These are phyloP conservation scores for Venturia carpophila DNA, from an alignment of 2,329 filamentous ascomycete species.

Conservation along the genomic window DNA sequence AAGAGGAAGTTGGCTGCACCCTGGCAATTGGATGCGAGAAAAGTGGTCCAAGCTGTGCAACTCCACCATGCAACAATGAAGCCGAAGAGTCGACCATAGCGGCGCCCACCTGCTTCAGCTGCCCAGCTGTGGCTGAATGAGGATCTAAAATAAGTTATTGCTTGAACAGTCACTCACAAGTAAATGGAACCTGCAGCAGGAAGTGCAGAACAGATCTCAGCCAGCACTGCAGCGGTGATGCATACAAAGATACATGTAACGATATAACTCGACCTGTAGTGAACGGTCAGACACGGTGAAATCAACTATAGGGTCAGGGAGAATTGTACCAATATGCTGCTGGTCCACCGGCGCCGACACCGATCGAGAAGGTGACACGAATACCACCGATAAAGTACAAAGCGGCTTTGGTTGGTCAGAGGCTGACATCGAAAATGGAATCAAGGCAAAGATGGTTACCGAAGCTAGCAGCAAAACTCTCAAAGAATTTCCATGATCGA, in stretches of 20 bases:
- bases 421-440: neutral
- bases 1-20: slow-evolving; percentile 34
- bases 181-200: slow-evolving; percentile 54
- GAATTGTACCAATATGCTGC: slow-evolving; percentile 49
- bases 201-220: slow-evolving; percentile 53
- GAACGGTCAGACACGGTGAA: neutral
- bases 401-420: slow-evolving; percentile 38
- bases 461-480: slow-evolving; percentile 19
- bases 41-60: slow-evolving; percentile 53
- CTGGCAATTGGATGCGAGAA: slow-evolving; percentile 30
- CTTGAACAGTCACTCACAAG: slow-evolving; percentile 27
- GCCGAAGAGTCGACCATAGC: slow-evolving; percentile 49
- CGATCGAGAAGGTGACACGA: slow-evolving; percentile 54
- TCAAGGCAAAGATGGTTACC: neutral
- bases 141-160: neutral
- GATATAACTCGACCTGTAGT: slow-evolving; percentile 49
- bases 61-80: slow-evolving; percentile 60
- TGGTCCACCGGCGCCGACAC: slow-evolving; percentile 53
- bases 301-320: neutral
- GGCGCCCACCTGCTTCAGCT: slow-evolving; percentile 50
- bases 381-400: slow-evolving; percentile 55
- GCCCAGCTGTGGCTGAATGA: slow-evolving; percentile 38
- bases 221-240: slow-evolving; percentile 53
- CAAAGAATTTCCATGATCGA: slow-evolving; percentile 19
- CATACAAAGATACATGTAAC: slow-evolving; percentile 53